phyloP scores from a whole-genome alignment of 768 basidiomycete genomes.

The Phaffia tasmanica region DNA sequence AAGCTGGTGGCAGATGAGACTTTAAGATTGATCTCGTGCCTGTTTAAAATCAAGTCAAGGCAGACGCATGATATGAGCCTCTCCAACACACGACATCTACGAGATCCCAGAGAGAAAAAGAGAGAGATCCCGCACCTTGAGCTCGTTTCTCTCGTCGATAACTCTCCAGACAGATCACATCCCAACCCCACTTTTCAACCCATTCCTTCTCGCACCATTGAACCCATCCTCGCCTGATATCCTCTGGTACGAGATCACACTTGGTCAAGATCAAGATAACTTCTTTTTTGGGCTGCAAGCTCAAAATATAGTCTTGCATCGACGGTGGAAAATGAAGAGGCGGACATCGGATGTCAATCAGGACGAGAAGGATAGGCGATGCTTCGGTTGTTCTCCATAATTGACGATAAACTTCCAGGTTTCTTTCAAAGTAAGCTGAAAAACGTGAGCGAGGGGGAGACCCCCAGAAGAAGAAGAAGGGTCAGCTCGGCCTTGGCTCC shows the following conservation, averaged over 20 bases:
- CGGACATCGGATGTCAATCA: conserved; percentile 25
- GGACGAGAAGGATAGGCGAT: conserved; percentile 24
- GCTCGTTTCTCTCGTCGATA: conserved; percentile 19
- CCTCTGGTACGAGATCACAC: conserved; percentile 42
- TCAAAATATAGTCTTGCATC: conserved; percentile 18
- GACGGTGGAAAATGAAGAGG: conserved; percentile 26
- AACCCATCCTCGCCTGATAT: conserved; percentile 45
- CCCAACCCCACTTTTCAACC: conserved; percentile 28
- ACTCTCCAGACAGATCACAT: conserved; percentile 17
- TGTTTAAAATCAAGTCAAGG: conserved; percentile 14
- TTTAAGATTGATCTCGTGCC: conserved; percentile 37
- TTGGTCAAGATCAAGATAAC: conserved; percentile 26
- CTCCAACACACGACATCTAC: neutral
- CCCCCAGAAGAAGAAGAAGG: neutral
- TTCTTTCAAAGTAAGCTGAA: conserved; percentile 23
- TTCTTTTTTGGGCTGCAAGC: conserved; percentile 21
- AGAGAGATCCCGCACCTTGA: conserved; percentile 9
- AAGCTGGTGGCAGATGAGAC: conserved; percentile 57
- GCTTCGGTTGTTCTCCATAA: conserved; percentile 23
- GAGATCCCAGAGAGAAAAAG: neutral
- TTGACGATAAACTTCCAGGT: conserved; percentile 22
- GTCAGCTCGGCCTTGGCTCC: neutral
- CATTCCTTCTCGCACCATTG: conserved; percentile 36
- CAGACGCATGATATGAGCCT: neutral
- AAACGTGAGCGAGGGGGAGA: neutral